Evolutionary conservation across 2,329 filamentous ascomycete genomes (phyloP), one percentile per base, ranked within the genome.

Genomic region (Neospermospora avenae): DNA sequence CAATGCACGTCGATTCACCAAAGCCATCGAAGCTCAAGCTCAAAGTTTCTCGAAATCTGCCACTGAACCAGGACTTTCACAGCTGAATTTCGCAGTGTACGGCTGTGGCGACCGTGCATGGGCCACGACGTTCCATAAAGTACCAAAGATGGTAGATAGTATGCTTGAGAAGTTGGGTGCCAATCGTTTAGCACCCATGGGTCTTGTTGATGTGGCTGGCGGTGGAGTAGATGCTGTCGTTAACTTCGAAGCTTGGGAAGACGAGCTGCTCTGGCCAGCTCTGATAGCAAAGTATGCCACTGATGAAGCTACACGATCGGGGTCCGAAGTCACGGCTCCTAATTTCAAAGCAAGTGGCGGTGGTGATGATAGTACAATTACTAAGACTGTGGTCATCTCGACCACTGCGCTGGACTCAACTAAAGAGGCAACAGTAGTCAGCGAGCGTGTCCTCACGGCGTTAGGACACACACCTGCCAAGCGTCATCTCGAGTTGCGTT

Each of bases 201-300:
- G 62, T 24, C 59, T 61, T 13, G 58, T 48, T 1, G 59, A 63
- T 52, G 62, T 59, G 24, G 58, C 56, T 24, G 56, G 28, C 16
- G 59, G 84, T 18, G n/a, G n/a, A n/a, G n/a, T n/a, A n/a, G 84
- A 89, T 68, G 86, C 89, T 76, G 88, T 90, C 65, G 82, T 81
- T 58, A 83, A 86, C 58, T 86, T 90, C 64, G 87, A 91, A 65
- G 75, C 75, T 10, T 91, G 88, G 88, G 81, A 86, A 63, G 86
- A 90, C 63, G 77, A 79, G 0, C 70, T 74, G 1, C 74, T 85
- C 52, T 85, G 82, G 82, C 57, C 77, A 3, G 63, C 58, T 16
- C 54, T 70, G n/a, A n/a, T n/a, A n/a, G n/a, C n/a, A n/a, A n/a
- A n/a, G n/a, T n/a, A n/a, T n/a, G n/a, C n/a, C n/a, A n/a, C n/a